Evolutionary conservation across 768 basidiomycete genomes (phyloP).

Genomic region (Lentinula boryana): DNA sequence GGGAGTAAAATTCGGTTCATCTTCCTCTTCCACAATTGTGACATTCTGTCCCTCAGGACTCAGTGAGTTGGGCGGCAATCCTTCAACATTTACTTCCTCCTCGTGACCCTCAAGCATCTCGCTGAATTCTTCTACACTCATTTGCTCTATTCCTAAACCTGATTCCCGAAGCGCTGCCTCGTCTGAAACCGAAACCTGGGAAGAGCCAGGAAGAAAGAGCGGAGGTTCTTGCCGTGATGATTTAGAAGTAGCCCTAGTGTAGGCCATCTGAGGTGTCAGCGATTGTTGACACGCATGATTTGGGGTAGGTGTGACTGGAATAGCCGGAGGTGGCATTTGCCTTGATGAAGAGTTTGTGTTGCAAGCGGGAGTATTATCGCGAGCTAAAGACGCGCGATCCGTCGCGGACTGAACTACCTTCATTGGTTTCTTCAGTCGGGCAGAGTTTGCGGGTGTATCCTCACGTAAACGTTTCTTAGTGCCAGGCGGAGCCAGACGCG

Average conservation of each 20-base stretch:
- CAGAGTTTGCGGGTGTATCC: slow-evolving; percentile 28
- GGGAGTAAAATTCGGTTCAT: not conserved
- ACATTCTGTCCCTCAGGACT: not conserved
- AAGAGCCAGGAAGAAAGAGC: slow-evolving; percentile 39
- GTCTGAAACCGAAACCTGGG: slow-evolving; percentile 57
- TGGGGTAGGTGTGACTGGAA: slow-evolving; percentile 9
- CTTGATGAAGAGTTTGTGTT: slow-evolving; percentile 18
- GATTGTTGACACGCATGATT: slow-evolving; percentile 1
- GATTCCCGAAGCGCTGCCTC: slow-evolving; percentile 48
- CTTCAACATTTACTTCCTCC: slow-evolving; percentile 35
- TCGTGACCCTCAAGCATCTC: slow-evolving; percentile 57
- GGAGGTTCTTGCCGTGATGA: slow-evolving; percentile 23
- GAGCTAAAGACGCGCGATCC: slow-evolving; percentile 19
- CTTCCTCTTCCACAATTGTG: slow-evolving; percentile 11
- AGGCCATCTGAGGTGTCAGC: slow-evolving; percentile 1
- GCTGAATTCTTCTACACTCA: slow-evolving; percentile 56
- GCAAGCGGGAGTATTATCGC: slow-evolving; percentile 30
- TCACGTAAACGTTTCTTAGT: slow-evolving; percentile 38
- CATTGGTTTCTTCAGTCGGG: slow-evolving; percentile 46
- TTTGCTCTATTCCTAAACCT: slow-evolving; percentile 62
- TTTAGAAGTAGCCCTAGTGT: not conserved
- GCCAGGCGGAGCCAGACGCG: slow-evolving; percentile 8
- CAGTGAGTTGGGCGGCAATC: not conserved
- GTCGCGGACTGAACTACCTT: slow-evolving; percentile 38
- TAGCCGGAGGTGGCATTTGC: not conserved